Base-by-base conservation (phyloP, 805 yeast species). In the Nakazawaea siamensis region DNA sequence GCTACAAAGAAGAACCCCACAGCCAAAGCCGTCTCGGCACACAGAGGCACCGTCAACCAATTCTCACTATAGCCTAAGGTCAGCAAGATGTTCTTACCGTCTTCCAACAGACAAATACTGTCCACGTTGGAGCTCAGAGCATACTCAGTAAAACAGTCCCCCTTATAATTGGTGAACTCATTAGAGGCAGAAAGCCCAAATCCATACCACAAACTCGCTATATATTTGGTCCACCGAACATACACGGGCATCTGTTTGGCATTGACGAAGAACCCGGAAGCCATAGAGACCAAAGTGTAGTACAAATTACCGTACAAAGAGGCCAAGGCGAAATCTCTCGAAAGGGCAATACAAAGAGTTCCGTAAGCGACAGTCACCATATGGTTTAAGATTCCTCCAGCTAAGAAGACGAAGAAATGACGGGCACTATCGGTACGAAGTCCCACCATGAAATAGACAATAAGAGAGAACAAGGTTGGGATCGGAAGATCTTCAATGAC, bases 151-250 rank as follows among this genome's bases (percentile, higher is more conserved):
- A 42, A 65, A 46, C 85, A 77, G 34, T 70, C 73, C 11, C 86
- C 86, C 27, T 52, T 41, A 58, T 64, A 81, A 23, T 67, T 71
- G 2, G 80, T 62, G 49, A 72, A 85, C 45, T 83, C 78, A 48
- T 77, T 80, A 0, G 87, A 67, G 27, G 69, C 47, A 38, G 78
- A 48, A 2, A 76, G 77, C 2, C 92, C 92, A 54, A 80, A 81
- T 0, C 77, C 78, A 49, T 80, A 85, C 84, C 88, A 86, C 34
- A 80, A 65, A 50, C 72, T 81, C 0, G 90, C 78, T 38, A 78
- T 60, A 54, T 81, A 85, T 50, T 80, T 82, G 4, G 79, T 68
- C 95, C 95, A 85, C 24, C 85, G 64, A 7, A 85, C 94, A 48
- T 86, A 86, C 1, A 82, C 94, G 0, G 94, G 94, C 76, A 84